Evolutionary conservation across 805 yeast genomes (phyloP).

Genomic region (Wickerhamiella bombiphila): DNA sequence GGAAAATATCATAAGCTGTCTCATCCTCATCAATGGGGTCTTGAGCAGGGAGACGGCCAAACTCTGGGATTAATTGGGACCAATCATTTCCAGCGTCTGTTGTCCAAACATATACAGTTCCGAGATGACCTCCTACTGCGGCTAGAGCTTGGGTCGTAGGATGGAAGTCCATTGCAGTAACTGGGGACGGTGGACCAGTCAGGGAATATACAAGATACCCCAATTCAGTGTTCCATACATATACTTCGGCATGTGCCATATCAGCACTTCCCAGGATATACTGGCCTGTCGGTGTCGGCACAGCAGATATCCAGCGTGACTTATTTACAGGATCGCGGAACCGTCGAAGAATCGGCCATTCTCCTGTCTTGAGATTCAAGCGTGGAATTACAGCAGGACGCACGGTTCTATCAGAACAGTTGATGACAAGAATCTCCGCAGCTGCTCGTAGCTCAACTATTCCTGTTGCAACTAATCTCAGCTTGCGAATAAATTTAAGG

Average conservation of each 20-base stretch:
- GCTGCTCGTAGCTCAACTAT: background rate
- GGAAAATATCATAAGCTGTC: slow-evolving; percentile 10
- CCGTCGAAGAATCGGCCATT: slow-evolving; percentile 5
- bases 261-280: slow-evolving; percentile 12
- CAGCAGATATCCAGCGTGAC: slow-evolving; percentile 7
- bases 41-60: slow-evolving; percentile 8
- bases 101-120: slow-evolving; percentile 11
- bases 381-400: background rate
- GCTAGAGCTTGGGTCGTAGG: slow-evolving; percentile 6
- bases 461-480: slow-evolving; percentile 1
- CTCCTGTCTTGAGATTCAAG: background rate
- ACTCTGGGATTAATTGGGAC: slow-evolving; percentile 8
- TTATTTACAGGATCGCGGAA: slow-evolving; percentile 8
- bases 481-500: too few species aligned
- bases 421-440: background rate
- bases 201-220: slow-evolving; percentile 5
- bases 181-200: slow-evolving; percentile 5
- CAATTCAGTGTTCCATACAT: slow-evolving; percentile 9
- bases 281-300: slow-evolving; percentile 11
- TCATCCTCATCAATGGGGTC: slow-evolving; percentile 9
- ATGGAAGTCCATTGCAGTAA: slow-evolving; percentile 8
- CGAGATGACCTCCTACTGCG: slow-evolving; percentile 7
- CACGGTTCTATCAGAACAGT: background rate
- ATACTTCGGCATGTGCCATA: slow-evolving; percentile 5
- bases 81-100: slow-evolving; percentile 9